phyloP scores from a whole-genome alignment of 345 rosid species.

The Pugionium dolabratum region DNA sequence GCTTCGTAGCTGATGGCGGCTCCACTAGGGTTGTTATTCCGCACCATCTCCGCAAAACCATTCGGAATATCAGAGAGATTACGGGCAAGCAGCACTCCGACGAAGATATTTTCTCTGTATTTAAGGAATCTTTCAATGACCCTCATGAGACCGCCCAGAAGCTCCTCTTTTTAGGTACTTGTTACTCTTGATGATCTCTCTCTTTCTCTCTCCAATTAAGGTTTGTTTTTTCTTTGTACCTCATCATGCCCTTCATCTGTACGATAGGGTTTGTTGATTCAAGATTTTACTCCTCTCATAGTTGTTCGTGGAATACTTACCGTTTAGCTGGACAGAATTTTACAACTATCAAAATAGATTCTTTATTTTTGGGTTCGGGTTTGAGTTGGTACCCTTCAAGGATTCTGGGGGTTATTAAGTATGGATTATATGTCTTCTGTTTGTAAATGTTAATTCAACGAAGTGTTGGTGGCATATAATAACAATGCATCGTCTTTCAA shows the following conservation, averaged over 20 bases:
- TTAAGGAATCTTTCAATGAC: slow-evolving; percentile 73
- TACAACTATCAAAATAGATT: background rate
- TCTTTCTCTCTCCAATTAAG: background rate
- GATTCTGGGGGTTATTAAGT: slow-evolving; percentile 9
- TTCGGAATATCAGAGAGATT: slow-evolving; percentile 71
- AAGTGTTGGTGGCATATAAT: no score
- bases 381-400: slow-evolving; percentile 9
- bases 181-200: background rate
- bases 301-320: background rate
- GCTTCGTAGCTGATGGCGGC: slow-evolving; percentile 45
- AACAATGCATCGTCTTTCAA: background rate
- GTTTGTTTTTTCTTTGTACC: background rate
- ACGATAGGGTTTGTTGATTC: slow-evolving; percentile 20
- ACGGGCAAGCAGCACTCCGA: slow-evolving; percentile 83
- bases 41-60: slow-evolving; percentile 49
- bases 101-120: slow-evolving; percentile 72
- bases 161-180: slow-evolving; percentile 70
- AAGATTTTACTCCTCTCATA: background rate
- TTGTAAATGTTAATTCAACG: background rate
- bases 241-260: background rate
- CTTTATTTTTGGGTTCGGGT: background rate
- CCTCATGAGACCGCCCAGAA: slow-evolving; percentile 80
- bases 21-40: slow-evolving; percentile 67
- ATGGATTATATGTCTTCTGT: background rate
- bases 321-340: slow-evolving; percentile 15